phyloP scores from a whole-genome alignment of 148 eudicot species.

The Rhododendron molle region DNA sequence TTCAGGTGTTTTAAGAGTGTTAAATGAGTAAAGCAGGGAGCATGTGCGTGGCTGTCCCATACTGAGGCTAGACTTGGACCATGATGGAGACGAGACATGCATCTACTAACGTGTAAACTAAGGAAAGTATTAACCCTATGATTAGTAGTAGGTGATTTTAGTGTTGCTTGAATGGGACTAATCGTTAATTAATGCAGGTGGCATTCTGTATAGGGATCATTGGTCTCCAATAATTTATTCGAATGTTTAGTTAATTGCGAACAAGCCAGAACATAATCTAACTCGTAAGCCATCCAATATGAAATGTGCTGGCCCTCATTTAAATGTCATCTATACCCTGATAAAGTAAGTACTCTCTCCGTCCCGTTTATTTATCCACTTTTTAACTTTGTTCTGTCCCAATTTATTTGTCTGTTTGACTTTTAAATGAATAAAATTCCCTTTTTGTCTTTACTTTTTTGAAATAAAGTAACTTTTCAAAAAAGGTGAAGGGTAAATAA shows the following conservation, averaged over 20 bases:
- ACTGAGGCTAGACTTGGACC: neutral
- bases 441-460: too few relatives aligned
- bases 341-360: neutral
- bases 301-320: neutral
- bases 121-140: neutral
- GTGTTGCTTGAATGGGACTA: neutral
- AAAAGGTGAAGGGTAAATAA: too few relatives aligned
- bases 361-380: too few relatives aligned
- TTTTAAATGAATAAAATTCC: too few relatives aligned
- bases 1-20: neutral
- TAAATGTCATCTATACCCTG: neutral
- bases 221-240: neutral
- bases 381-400: too few relatives aligned
- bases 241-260: neutral
- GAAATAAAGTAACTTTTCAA: too few relatives aligned
- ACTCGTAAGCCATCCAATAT: neutral
- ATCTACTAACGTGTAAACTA: neutral
- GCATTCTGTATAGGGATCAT: neutral
- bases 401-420: too few relatives aligned
- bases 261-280: neutral
- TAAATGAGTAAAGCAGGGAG: neutral
- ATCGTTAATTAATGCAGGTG: neutral
- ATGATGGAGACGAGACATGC: neutral
- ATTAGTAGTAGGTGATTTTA: neutral
- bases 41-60: neutral